phyloP scores from a whole-genome alignment of 2,329 filamentous ascomycete genomes.

The Neophaeococcomyces mojaviensis region DNA sequence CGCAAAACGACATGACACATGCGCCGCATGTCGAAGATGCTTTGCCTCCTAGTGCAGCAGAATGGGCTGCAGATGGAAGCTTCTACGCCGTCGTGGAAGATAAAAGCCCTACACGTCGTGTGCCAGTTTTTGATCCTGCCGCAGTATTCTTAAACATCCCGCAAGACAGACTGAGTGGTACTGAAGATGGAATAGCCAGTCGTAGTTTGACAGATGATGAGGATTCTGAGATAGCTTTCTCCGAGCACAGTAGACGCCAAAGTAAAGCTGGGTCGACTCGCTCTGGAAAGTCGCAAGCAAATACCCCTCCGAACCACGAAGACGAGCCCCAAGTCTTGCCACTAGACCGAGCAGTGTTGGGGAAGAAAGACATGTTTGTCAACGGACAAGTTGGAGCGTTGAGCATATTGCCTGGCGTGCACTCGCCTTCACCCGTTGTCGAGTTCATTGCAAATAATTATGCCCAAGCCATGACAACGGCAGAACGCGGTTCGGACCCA shows the following conservation, averaged over 20 bases:
- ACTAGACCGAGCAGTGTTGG: constrained; percentile 43
- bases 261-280: constrained; percentile 39
- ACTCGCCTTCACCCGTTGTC: constrained; percentile 35
- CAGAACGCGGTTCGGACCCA: constrained; percentile 20
- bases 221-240: constrained; percentile 47
- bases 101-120: constrained; percentile 37
- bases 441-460: constrained; percentile 38
- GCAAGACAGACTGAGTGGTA: constrained; percentile 37
- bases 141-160: constrained; percentile 34
- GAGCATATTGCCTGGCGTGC: constrained; percentile 41
- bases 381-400: constrained; percentile 43
- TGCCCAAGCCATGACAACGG: constrained; percentile 29
- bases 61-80: constrained; percentile 51
- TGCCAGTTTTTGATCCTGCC: constrained; percentile 33
- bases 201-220: constrained; percentile 49
- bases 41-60: constrained; percentile 49
- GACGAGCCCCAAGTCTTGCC: constrained; percentile 42
- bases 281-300: constrained; percentile 46
- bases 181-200: constrained; percentile 40
- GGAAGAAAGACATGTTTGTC: constrained; percentile 20
- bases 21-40: constrained; percentile 52
- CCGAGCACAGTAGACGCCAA: constrained; percentile 38
- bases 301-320: constrained; percentile 45
- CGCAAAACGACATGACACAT: constrained; percentile 56
- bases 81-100: constrained; percentile 49